These are phyloP conservation scores for Sporobolus alterniflorus DNA, from an alignment of 202 grass and related monocot genomes.

Conservation along the genomic window DNA sequence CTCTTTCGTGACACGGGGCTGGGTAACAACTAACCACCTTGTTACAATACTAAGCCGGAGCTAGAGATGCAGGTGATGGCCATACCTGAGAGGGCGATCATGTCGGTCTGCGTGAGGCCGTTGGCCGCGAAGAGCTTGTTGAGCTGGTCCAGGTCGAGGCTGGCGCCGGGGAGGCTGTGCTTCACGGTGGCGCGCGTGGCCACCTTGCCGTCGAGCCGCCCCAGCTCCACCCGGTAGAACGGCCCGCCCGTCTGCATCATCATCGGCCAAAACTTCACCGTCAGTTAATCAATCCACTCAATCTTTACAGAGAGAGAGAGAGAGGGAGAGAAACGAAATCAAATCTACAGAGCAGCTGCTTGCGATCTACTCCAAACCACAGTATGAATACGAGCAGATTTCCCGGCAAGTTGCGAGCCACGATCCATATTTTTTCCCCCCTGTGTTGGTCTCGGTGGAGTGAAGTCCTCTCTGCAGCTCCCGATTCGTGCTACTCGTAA, in stretches of 20 bases:
- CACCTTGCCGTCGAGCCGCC: slow-evolving; percentile 70
- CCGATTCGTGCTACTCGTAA: too few species aligned
- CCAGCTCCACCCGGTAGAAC: slow-evolving; percentile 72
- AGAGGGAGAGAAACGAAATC: not conserved
- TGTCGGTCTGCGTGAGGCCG: slow-evolving; percentile 73
- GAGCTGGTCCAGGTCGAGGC: slow-evolving; percentile 57
- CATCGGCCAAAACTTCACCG: not conserved
- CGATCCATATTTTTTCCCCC: too few species aligned
- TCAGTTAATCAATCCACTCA: not conserved
- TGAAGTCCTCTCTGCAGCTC: too few species aligned
- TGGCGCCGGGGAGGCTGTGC: slow-evolving; percentile 68
- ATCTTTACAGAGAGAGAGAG: not conserved
- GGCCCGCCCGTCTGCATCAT: slow-evolving; percentile 61
- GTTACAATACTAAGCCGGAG: too few species aligned
- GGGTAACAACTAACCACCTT: not conserved
- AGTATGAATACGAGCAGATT: not conserved
- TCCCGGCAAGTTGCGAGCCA: slow-evolving; percentile 6
- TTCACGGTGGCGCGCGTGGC: slow-evolving; percentile 51
- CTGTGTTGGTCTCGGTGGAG: too few species aligned
- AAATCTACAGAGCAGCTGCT: not conserved
- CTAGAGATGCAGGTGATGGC: too few species aligned
- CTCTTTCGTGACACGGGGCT: not conserved
- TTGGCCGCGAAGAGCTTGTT: slow-evolving; percentile 62
- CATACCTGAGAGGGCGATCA: slow-evolving; percentile 77
- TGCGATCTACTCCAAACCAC: not conserved